Evolutionary conservation across 2,329 filamentous ascomycete genomes (phyloP).

Genomic region (Elsinoe arachidis): DNA sequence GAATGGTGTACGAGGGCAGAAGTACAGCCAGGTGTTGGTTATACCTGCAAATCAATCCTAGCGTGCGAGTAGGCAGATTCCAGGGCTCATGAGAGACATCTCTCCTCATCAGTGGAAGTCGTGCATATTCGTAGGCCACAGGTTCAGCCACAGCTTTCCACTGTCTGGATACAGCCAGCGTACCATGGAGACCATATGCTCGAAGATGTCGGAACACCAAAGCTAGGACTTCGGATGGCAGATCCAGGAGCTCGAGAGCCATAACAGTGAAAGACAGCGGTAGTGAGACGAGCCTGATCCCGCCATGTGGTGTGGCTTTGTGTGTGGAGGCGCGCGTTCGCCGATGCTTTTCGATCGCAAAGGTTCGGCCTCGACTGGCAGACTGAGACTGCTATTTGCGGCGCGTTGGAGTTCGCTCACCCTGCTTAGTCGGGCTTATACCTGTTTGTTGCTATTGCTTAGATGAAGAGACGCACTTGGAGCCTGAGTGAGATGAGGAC

Average conservation of each 20-base stretch:
- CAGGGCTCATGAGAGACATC: neutral
- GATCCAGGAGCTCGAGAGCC: neutral
- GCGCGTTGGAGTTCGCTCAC: too few relatives aligned
- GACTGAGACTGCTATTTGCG: too few relatives aligned
- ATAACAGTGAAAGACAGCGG: neutral
- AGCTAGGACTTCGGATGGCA: neutral
- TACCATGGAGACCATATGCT: neutral
- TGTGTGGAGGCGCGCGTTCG: too few relatives aligned
- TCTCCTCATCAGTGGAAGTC: neutral
- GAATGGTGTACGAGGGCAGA: neutral
- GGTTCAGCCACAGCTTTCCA: neutral
- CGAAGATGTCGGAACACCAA: neutral
- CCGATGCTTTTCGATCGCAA: too few relatives aligned
- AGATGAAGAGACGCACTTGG: too few relatives aligned
- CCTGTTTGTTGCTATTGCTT: too few relatives aligned
- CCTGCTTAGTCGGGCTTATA: too few relatives aligned
- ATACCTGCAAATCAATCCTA: neutral
- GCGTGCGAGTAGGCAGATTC: neutral
- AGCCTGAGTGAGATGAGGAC: too few relatives aligned
- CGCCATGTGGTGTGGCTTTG: neutral
- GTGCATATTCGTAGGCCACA: conserved; percentile 1
- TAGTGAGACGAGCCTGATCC: neutral
- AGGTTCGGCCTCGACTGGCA: too few relatives aligned
- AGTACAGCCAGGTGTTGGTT: neutral
- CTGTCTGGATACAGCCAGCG: neutral